Conservation (phyloP, 305 asterid species). For the Striga hermonthica region DNA sequence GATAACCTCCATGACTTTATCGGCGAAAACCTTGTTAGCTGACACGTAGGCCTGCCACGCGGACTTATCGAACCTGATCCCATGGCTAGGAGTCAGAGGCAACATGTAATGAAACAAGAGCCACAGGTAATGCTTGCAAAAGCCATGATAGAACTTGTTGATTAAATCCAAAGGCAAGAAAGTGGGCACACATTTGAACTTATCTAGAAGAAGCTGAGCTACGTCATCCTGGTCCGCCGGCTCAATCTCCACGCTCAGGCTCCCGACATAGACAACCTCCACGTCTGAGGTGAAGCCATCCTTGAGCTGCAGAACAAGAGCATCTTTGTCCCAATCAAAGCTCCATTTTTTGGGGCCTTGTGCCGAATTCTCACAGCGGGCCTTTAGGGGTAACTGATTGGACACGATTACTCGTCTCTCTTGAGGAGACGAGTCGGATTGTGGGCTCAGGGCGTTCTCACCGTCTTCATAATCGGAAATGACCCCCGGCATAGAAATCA, state of each 20-base stretch:
- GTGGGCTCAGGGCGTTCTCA: not conserved
- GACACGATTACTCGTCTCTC: constrained; percentile 58
- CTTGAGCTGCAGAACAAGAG: constrained; percentile 48
- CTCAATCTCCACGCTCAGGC: constrained; percentile 51
- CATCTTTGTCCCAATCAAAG: constrained; percentile 66
- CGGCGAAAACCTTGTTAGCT: constrained; percentile 68
- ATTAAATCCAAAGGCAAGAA: constrained; percentile 49
- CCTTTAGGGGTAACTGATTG: constrained; percentile 60
- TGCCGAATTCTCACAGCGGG: constrained; percentile 28
- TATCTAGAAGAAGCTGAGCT: constrained; percentile 49
- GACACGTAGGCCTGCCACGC: constrained; percentile 66
- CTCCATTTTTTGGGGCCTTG: constrained; percentile 40
- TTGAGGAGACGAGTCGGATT: constrained; percentile 33
- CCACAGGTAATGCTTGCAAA: constrained; percentile 79
- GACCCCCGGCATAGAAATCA: constrained; percentile 62
- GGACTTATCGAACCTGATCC: constrained; percentile 51
- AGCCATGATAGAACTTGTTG: constrained; percentile 64
- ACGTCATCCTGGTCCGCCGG: constrained; percentile 60
- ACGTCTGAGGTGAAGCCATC: constrained; percentile 55
- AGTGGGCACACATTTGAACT: constrained; percentile 68
- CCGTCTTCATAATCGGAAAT: constrained; percentile 51
- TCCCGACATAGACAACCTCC: constrained; percentile 56
- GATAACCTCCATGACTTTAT: constrained; percentile 63
- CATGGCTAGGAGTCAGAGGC: constrained; percentile 55
- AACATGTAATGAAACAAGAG: constrained; percentile 74